Conservation (phyloP, 163 green algal species). For the Coccomyxa subellipsoidea region DNA sequence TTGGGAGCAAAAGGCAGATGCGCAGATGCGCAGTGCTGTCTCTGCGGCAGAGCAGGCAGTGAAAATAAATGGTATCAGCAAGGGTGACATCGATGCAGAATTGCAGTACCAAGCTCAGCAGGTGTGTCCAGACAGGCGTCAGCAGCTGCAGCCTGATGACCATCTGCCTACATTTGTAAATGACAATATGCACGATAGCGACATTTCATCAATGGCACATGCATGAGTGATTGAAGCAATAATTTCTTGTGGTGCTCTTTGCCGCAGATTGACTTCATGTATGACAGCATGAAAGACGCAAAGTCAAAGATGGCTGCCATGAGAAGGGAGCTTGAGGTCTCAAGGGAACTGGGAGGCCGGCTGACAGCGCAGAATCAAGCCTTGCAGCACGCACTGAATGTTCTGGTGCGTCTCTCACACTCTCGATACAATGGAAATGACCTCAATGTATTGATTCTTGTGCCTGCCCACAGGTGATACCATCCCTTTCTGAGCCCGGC, state of each 20-base stretch:
- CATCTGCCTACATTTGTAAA: too few species aligned
- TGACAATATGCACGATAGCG: too few species aligned
- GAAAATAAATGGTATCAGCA: not conserved
- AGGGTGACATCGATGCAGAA: not conserved
- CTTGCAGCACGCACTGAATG: not conserved
- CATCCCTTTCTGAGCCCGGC: too few species aligned
- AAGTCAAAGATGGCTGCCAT: not conserved
- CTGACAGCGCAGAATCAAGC: not conserved
- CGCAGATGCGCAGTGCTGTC: not conserved
- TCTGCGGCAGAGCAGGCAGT: not conserved
- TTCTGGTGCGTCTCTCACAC: not conserved
- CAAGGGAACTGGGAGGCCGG: not conserved
- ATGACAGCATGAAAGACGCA: not conserved
- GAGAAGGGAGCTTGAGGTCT: not conserved
- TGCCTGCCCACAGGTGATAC: too few species aligned
- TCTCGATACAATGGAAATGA: not conserved
- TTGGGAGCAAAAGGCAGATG: not conserved
- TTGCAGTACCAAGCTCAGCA: not conserved
- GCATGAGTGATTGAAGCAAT: too few species aligned
- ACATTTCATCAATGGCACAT: too few species aligned
- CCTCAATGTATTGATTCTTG: not conserved
- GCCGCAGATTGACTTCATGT: slow-evolving; percentile 4
- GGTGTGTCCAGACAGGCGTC: not conserved
- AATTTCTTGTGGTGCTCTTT: not conserved
- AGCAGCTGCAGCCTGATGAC: too few species aligned